Evolutionary conservation across 495 filamentous ascomycete genomes (phyloP), one percentile per base, ranked within the genome.

Genomic region (Aspergillus affinis): DNA sequence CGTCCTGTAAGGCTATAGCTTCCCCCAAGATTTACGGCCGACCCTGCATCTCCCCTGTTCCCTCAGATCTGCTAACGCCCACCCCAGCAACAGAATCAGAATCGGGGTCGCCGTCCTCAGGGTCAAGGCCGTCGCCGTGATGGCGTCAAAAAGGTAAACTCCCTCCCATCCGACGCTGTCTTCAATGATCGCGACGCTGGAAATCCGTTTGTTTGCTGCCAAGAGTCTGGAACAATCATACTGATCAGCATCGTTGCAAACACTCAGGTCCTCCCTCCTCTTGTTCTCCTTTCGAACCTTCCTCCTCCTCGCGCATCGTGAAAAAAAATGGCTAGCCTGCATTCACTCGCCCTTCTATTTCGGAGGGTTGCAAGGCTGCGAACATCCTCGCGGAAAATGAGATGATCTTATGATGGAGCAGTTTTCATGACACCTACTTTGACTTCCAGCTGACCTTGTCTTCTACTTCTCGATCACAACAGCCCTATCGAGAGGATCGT

Each of bases 131-230:
- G 84, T 69, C 85, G 87, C 69, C 86, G 86, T 74, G 86, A 91
- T 78, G 90, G 88, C 75, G 81, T 90, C 70, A 92, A 86, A 92
- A 93, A 92, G 88, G 88, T 90, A 73, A 13, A 13, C 36, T 15
- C 0, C 36, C 19, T 1, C 20, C 20, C 6, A 48, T 48, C 20
- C 18, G 17, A 27, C 8, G 8, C 7, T 32, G 27, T 13, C 20
- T 15, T 18, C 0, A 2, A 17, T 19, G 26, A 19, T 36, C 23
- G 30, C 48, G 30, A 17, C 23, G 26, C 27, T 17, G 29, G 8
- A 10, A 32, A 21, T 27, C 20, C 2, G 20, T 12, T 32, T 23
- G 20, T 12, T 32, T 23, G 10, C 51, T 19, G 26, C 23, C 51
- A 36, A 18, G 21, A n/a, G 13, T 1, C 23, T 36, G 10, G 26